Conservation (phyloP, 139 green algal species). For the Bryopsis sp. region DNA sequence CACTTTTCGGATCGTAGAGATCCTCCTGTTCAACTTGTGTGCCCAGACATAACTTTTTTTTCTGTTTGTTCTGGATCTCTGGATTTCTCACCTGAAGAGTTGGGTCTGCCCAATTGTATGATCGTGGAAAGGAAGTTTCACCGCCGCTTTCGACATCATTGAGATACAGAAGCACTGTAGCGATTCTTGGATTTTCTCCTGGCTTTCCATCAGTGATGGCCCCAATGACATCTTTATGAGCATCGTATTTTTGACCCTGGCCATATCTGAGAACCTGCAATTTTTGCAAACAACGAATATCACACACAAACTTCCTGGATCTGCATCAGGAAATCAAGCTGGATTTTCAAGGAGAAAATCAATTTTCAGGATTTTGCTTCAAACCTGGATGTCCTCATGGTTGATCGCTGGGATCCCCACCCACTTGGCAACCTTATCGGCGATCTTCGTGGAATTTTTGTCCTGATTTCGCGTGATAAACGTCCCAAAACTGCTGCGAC, state of each 20-base stretch:
- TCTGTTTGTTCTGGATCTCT: no score
- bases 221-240: constrained; percentile 60
- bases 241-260: constrained; percentile 71
- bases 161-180: constrained; percentile 73
- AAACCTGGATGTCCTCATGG: constrained; percentile 84
- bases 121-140: constrained; percentile 45
- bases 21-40: constrained; percentile 10
- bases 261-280: constrained; percentile 72
- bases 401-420: constrained; percentile 52
- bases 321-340: no score
- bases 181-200: constrained; percentile 34
- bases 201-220: no score
- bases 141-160: constrained; percentile 38
- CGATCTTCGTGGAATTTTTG: constrained; percentile 40
- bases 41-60: no score
- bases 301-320: no score
- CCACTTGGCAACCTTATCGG: constrained; percentile 58
- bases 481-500: constrained; percentile 68
- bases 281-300: no score
- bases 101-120: constrained; percentile 27
- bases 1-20: no score
- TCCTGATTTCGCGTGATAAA: constrained; percentile 47
- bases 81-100: no score
- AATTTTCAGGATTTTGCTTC: no score
- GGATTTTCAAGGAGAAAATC: no score